Conservation (phyloP, 2,329 filamentous ascomycete genomes). For the Hypoxylon sp. region DNA sequence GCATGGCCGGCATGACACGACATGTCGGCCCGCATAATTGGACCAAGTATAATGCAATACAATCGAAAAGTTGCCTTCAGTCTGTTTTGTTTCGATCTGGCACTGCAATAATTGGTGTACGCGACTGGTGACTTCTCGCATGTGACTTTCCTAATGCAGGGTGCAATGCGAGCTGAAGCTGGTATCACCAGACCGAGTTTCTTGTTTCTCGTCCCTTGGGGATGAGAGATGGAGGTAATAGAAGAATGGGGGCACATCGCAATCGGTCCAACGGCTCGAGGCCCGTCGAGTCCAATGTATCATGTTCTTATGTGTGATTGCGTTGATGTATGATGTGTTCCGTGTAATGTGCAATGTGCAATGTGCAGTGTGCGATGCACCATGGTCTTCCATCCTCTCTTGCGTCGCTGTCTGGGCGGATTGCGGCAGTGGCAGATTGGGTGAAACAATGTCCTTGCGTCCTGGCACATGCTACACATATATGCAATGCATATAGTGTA, state of each 20-base stretch:
- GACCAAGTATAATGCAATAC: constrained; percentile 27
- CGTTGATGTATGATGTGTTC: not conserved
- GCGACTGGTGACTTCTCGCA: constrained; percentile 26
- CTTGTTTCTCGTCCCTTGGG: not conserved
- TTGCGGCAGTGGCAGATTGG: constrained; percentile 21
- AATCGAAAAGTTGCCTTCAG: constrained; percentile 19
- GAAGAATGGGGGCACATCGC: not conserved
- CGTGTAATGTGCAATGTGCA: not conserved
- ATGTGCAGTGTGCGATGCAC: not conserved
- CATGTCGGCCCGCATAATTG: constrained; percentile 21
- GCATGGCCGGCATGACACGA: constrained; percentile 20
- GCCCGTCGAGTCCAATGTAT: constrained; percentile 16
- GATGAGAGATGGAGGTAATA: not conserved
- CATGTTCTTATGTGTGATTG: not conserved
- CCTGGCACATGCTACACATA: not conserved
- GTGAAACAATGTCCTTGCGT: constrained; percentile 3
- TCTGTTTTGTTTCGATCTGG: not conserved
- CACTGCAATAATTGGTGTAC: constrained; percentile 18
- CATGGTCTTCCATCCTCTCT: not conserved
- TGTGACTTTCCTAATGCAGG: constrained; percentile 37
- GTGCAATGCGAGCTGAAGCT: constrained; percentile 8
- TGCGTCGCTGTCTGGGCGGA: constrained; percentile 6
- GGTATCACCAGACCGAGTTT: constrained; percentile 1
- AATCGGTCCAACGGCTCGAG: constrained; percentile 21
- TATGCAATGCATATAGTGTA: constrained; percentile 2